Conservation (phyloP, 495 filamentous ascomycete genomes). For the Penicillium macrosclerotiorum region DNA sequence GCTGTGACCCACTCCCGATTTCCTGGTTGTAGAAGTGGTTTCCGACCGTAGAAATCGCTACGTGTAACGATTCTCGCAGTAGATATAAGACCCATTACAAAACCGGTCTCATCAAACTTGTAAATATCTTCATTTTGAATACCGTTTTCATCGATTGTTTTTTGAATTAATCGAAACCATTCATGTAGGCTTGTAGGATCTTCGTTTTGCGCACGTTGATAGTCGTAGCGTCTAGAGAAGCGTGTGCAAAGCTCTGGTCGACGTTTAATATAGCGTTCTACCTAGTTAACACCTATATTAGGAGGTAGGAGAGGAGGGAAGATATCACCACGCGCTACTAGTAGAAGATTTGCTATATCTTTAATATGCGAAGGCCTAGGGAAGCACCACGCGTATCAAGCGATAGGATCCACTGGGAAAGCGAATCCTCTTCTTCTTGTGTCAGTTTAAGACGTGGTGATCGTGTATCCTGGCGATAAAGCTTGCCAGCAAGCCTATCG, state of each 20-base stretch:
- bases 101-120: slow-evolving; percentile 47
- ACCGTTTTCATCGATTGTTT: slow-evolving; percentile 31
- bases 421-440: too few species aligned
- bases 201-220: slow-evolving; percentile 33
- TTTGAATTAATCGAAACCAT: slow-evolving; percentile 36
- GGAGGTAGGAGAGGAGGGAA: too few species aligned
- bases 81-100: slow-evolving; percentile 35
- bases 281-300: slow-evolving; percentile 15
- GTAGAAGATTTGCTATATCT: too few species aligned
- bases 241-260: slow-evolving; percentile 25
- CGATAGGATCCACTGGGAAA: too few species aligned
- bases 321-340: too few species aligned
- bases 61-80: slow-evolving; percentile 21
- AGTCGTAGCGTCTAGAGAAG: slow-evolving; percentile 29
- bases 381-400: too few species aligned
- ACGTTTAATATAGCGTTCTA: slow-evolving; percentile 27
- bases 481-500: too few species aligned
- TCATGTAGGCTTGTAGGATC: slow-evolving; percentile 28
- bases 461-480: too few species aligned
- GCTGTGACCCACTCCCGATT: slow-evolving; percentile 38
- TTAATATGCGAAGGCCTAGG: too few species aligned
- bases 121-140: slow-evolving; percentile 39
- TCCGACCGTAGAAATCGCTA: slow-evolving; percentile 15
- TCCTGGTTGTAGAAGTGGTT: slow-evolving; percentile 25
- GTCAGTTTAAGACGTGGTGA: too few species aligned